Evolutionary conservation across 2,329 filamentous ascomycete species (phyloP).

Genomic region (Tympanopsis confertula): DNA sequence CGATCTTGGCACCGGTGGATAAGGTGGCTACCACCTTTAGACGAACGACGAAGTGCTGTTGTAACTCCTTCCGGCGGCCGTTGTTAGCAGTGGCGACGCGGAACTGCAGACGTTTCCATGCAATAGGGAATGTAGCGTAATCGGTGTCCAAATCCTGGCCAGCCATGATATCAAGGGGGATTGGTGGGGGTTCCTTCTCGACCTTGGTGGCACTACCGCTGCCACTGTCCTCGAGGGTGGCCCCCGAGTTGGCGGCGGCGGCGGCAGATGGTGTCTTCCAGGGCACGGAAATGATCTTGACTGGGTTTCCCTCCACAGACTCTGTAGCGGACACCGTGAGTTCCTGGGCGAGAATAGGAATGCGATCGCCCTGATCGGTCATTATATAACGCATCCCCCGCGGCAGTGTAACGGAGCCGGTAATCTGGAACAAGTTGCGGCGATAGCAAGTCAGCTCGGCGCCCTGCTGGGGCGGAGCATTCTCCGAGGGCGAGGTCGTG

Average conservation of each 20-base stretch:
- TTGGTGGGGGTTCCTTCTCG: conserved; percentile 11
- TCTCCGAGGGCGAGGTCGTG: conserved; percentile 21
- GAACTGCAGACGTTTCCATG: conserved; percentile 63
- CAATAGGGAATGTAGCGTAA: conserved; percentile 55
- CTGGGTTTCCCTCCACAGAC: conserved; percentile 57
- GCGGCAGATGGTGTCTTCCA: conserved; percentile 55
- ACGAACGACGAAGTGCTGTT: conserved; percentile 60
- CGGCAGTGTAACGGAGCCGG: conserved; percentile 54
- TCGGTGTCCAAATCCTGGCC: conserved; percentile 49
- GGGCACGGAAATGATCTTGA: conserved; percentile 63
- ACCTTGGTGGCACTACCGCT: neutral
- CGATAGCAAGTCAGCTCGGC: conserved; percentile 59
- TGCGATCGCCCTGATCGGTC: conserved; percentile 49
- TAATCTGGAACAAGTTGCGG: conserved; percentile 61
- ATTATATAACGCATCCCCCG: conserved; percentile 38
- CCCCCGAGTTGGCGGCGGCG: conserved; percentile 5
- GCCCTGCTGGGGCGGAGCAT: conserved; percentile 8
- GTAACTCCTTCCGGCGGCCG: conserved; percentile 57
- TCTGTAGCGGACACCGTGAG: conserved; percentile 57
- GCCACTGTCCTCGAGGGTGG: neutral
- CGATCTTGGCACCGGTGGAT: conserved; percentile 34
- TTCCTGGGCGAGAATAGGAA: conserved; percentile 53
- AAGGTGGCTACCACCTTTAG: conserved; percentile 34
- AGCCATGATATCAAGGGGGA: conserved; percentile 15
- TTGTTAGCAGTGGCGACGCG: conserved; percentile 65